These are phyloP conservation scores for Agrostemma githago DNA, from an alignment of 148 eudicot genomes.

Conservation along the genomic window DNA sequence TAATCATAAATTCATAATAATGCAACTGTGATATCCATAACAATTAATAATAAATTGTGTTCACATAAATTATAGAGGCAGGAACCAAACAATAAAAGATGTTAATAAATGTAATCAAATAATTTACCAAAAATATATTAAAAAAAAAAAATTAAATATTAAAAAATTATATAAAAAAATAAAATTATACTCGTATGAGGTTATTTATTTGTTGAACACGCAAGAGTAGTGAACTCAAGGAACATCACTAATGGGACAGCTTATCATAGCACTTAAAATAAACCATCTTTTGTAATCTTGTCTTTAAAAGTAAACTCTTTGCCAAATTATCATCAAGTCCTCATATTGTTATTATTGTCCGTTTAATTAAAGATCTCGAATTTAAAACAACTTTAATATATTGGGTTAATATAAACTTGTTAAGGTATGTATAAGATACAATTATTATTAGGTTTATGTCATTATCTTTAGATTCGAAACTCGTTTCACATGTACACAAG, in stretches of 20 bases:
- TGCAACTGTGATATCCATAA: constrained; percentile 6
- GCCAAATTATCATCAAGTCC: not conserved
- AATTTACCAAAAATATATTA: not conserved
- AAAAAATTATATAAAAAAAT: not conserved
- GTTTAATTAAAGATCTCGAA: not conserved
- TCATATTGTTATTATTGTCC: not conserved
- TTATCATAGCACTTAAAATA: constrained; percentile 25
- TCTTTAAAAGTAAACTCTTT: not conserved
- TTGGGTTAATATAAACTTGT: too few species aligned
- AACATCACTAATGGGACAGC: constrained; percentile 34
- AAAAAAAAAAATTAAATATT: constrained; percentile 9
- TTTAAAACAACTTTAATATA: too few species aligned
- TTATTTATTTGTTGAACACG: constrained; percentile 23
- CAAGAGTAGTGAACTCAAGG: constrained; percentile 29
- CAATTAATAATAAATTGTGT: constrained; percentile 9
- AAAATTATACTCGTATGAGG: not conserved
- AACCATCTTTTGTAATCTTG: constrained; percentile 6
- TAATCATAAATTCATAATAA: not conserved
- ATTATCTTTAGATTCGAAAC: too few species aligned
- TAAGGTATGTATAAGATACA: too few species aligned
- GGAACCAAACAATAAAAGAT: constrained; percentile 23
- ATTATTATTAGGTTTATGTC: too few species aligned
- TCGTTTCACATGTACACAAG: too few species aligned
- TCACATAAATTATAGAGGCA: constrained; percentile 11
- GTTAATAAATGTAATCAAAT: constrained; percentile 9